Base-by-base conservation (phyloP, 2,329 filamentous ascomycete species). In the Septoria linicola region DNA sequence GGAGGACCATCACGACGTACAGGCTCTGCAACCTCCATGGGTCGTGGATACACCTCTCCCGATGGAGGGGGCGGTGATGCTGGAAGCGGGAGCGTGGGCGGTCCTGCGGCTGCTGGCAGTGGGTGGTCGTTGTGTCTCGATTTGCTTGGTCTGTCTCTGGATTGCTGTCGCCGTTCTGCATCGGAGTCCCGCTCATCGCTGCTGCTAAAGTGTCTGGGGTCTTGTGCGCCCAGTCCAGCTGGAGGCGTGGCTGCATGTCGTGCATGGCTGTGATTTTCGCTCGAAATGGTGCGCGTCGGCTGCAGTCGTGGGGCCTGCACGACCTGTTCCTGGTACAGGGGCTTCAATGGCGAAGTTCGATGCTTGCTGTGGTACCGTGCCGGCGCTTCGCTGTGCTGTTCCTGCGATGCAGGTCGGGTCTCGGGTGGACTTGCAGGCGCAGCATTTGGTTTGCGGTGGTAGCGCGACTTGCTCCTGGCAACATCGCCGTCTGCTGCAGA, bases 31-130 rank as follows among this genome's bases (percentile, higher is more conserved):
- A 46, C 54, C 20, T 60, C 54, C 45, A 52, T 57, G 4, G 60
- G 53, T 3, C 64, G 64, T 19, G 65, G 65, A 34, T 66, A 68
- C 8, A 68, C 61, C 47, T 66, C 62, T 31, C 62, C 62, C 1
- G 57, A 53, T 2, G 60, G 55, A 14, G 53, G 36, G 7, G 58
- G 41, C 17, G 32, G 30, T 25, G 53, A 41, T 27, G 44, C 49
- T 34, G 40, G 47, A 5, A 31, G 41, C 17, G 32, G 51, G 19
- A 31, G 41, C 17, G 32, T 49, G 19, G 41, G 21, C 32, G 40
- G 34, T 34, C 41, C 42, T 37, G 27, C 36, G 16, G 41, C 8
- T 3, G 34, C n/a, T 8, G 36, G 34, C 17, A 30, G 39, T 20
- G 21, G 32, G 30, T 52, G 30, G 8, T 42, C 46, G 14, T 39